These are phyloP conservation scores for Stephania japonica DNA, from an alignment of 164 flowering plant species.

Conservation along the genomic window DNA sequence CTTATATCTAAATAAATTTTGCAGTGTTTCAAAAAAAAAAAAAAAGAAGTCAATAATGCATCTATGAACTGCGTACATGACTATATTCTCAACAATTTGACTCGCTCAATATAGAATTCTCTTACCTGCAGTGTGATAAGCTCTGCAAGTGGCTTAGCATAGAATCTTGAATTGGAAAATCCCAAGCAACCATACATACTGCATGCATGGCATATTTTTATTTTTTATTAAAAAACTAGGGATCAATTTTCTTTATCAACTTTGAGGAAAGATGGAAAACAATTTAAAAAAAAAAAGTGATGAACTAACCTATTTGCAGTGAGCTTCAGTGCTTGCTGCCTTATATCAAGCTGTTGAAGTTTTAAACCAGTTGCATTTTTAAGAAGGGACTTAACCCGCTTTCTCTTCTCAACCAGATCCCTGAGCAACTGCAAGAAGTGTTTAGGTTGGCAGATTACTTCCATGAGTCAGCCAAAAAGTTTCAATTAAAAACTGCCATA, in stretches of 20 bases:
- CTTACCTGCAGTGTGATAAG: conserved; percentile 86
- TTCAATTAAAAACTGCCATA: background rate
- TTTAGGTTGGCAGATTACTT: background rate
- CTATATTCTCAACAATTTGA: background rate
- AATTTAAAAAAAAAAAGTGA: background rate
- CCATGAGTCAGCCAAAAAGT: background rate
- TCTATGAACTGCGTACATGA: background rate
- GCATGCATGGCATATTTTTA: conserved; percentile 11
- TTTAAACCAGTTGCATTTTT: conserved; percentile 71
- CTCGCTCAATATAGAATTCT: background rate
- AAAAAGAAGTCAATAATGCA: background rate
- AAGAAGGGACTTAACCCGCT: conserved; percentile 63
- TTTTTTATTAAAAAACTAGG: background rate
- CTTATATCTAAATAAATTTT: background rate
- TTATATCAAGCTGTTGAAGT: conserved; percentile 81
- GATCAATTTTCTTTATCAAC: background rate
- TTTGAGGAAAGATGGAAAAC: background rate
- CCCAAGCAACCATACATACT: conserved; percentile 99
- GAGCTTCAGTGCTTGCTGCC: conserved; percentile 97
- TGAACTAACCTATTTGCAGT: conserved; percentile 86
- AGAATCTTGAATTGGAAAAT: conserved; percentile 95
- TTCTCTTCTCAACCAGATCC: conserved; percentile 77
- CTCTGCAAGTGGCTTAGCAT: conserved; percentile 99
- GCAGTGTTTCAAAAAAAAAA: too few species aligned
- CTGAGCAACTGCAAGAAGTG: conserved; percentile 54